Base-by-base conservation (phyloP, 2,329 filamentous ascomycete genomes). In the Tolypocladium pustulatum region DNA sequence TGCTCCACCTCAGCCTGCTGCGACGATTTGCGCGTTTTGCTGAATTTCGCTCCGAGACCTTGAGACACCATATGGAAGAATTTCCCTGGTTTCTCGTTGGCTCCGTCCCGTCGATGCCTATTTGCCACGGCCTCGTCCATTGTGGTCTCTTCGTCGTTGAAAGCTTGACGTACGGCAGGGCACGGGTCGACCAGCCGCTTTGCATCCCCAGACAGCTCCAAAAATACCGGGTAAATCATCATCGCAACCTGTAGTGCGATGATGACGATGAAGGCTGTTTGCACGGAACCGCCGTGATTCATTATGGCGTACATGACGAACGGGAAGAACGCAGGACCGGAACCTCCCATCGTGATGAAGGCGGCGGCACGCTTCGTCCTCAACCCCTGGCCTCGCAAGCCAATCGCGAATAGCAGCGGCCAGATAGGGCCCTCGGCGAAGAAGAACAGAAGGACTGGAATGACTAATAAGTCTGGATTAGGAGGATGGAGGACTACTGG, bases 371-470 rank as follows among this genome's bases (percentile, higher is more conserved):
- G 81, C 74, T 95, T 95, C 4, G 88, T 91, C 63, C 90, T 81
- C n/a, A 83, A 81, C 0, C 91, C 91, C 55, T 95, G 82, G 0
- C 91, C 90, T 3, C 90, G 83, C 60, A 96, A 85, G 3, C 88
- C 89, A 15, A 94, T 80, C 4, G 89, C 85, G 64, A 91, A 91
- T 60, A 94, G 86, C 1, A 92, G 85, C 0, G 91, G 91, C 78
- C 90, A 96, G 65, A 90, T 83, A 56, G 91, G 90, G 0, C 87
- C 89, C 70, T 93, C 90, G 67, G 89, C 90, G 71, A 95, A 90
- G 63, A 90, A 86, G 62, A 89, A 88, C 34, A 92, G 65, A 43
- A 86, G 77, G 2, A 89, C 75, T 63, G 90, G 86, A n/a, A 83
- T 76, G 30, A 77, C 73, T 30, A 85, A 69, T 0, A 81, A 63